Conservation (phyloP, 352 stramenopile species). For the Phytopythium mirpurense region DNA sequence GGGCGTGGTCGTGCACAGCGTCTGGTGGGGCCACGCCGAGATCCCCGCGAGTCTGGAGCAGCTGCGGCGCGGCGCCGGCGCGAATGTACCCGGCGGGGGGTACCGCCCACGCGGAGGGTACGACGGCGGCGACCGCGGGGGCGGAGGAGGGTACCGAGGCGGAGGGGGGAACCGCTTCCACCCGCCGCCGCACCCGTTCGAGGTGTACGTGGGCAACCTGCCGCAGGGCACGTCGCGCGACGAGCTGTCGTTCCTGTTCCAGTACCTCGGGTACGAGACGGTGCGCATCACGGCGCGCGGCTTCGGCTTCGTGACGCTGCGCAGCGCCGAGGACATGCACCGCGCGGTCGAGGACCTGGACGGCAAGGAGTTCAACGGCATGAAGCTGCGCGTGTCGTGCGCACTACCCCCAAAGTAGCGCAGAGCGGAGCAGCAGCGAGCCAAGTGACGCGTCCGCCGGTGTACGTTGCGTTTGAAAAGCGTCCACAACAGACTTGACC, state of each 20-base stretch:
- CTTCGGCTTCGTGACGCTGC: slow-evolving; percentile 80
- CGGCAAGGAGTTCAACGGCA: slow-evolving; percentile 72
- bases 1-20: slow-evolving; percentile 67
- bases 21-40: slow-evolving; percentile 82
- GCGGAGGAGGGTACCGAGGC: slow-evolving; percentile 17
- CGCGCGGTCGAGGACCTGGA: slow-evolving; percentile 78
- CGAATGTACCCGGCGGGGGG: slow-evolving; percentile 24
- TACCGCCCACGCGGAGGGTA: slow-evolving; percentile 22
- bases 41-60: slow-evolving; percentile 61
- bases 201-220: slow-evolving; percentile 84
- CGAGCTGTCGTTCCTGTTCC: slow-evolving; percentile 76
- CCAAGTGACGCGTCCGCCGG: too few species aligned
- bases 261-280: slow-evolving; percentile 76
- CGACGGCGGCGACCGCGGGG: slow-evolving; percentile 32
- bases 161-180: slow-evolving; percentile 37
- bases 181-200: slow-evolving; percentile 53
- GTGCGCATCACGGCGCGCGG: slow-evolving; percentile 80
- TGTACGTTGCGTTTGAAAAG: too few species aligned
- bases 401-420: slow-evolving; percentile 43
- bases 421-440: too few species aligned
- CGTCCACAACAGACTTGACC: too few species aligned
- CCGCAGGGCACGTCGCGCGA: slow-evolving; percentile 73
- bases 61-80: slow-evolving; percentile 26
- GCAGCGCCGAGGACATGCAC: slow-evolving; percentile 71
- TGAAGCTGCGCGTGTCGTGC: slow-evolving; percentile 67